Conservation (phyloP, 202 grass and related monocot genomes). For the Hordeum pubiflorum region DNA sequence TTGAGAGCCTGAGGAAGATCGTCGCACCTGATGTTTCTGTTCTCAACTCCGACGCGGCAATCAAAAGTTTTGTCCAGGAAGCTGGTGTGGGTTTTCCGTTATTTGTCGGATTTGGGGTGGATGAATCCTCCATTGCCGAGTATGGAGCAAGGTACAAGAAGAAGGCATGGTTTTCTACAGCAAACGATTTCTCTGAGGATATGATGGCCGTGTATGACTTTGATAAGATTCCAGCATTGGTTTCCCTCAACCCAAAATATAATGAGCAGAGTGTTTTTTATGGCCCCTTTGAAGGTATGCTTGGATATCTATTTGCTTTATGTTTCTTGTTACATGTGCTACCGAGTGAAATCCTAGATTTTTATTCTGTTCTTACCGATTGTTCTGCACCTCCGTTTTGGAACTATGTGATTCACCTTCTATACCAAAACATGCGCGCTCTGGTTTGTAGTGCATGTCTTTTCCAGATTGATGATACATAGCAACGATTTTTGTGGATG, state of each 20-base stretch:
- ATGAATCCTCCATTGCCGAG: slow-evolving; percentile 46
- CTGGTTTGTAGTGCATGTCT: slow-evolving; percentile 5
- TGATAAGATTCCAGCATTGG: slow-evolving; percentile 74
- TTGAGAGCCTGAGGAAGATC: slow-evolving; percentile 73
- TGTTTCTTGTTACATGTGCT: neutral
- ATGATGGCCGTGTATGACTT: slow-evolving; percentile 73
- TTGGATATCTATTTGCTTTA: neutral
- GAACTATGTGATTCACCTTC: neutral
- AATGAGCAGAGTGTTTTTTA: slow-evolving; percentile 74
- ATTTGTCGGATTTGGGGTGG: slow-evolving; percentile 77
- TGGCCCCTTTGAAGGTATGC: slow-evolving; percentile 81
- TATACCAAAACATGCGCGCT: neutral
- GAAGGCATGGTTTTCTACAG: slow-evolving; percentile 75
- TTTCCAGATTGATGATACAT: slow-evolving; percentile 19
- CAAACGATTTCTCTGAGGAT: slow-evolving; percentile 76
- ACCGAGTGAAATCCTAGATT: neutral
- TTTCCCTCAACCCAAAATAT: slow-evolving; percentile 70
- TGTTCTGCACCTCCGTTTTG: neutral
- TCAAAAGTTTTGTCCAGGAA: slow-evolving; percentile 56
- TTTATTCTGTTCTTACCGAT: neutral
- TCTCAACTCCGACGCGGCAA: slow-evolving; percentile 47
- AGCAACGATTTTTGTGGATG: slow-evolving; percentile 6
- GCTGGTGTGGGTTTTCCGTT: slow-evolving; percentile 54
- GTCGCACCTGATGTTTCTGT: slow-evolving; percentile 61
- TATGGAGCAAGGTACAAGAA: slow-evolving; percentile 71